Base-by-base conservation (phyloP, 2,329 filamentous ascomycete genomes). In the Dichotomopilus funicola region DNA sequence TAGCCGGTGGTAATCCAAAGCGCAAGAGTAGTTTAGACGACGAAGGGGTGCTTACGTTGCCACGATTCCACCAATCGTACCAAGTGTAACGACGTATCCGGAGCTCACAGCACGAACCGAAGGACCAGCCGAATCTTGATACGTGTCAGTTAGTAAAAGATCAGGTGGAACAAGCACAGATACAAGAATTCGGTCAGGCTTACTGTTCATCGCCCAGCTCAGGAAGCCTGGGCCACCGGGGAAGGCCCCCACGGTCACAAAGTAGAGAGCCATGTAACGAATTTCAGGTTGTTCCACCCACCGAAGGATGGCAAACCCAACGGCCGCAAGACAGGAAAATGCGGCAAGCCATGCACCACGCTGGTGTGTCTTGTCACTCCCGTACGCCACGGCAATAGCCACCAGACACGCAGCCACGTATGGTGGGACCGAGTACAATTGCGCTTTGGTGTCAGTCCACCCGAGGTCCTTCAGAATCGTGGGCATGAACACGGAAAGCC, bases 151-250 rank as follows among this genome's bases (percentile, higher is more conserved):
- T 42, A n/a, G 41, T 7, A 35, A 27, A 27, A 27, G 19, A 27
- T 27, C 19, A 42, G 9, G 31, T 31, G 3, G 19, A 13, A 13
- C 2, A 43, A 10, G 70, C 61, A 60, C 64, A 70, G 10, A n/a
- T 6, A 42, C 5, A 12, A 12, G 40, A 13, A 13, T 6, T 11
- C 11, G 40, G 40, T 6, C 12, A 42, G 10, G 11, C n/a, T 35
- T 36, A 35, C 34, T 83, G 64, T 83, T 83, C 54, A 82, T 72
- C 0, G 74, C 79, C 81, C 80, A 83, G 5, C 75, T 75, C 44
- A 84, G 64, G 68, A 82, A 82, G 0, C 78, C 78, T 0, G 80
- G 80, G 0, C 80, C 80, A 37, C 79, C 79, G 0, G 80, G 79
- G 66, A 82, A 83, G 0, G 77, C 79, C 31, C 80, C 80, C 0